Base-by-base conservation (phyloP, 352 stramenopile species). In the Phytophthora macrochlamydospora region DNA sequence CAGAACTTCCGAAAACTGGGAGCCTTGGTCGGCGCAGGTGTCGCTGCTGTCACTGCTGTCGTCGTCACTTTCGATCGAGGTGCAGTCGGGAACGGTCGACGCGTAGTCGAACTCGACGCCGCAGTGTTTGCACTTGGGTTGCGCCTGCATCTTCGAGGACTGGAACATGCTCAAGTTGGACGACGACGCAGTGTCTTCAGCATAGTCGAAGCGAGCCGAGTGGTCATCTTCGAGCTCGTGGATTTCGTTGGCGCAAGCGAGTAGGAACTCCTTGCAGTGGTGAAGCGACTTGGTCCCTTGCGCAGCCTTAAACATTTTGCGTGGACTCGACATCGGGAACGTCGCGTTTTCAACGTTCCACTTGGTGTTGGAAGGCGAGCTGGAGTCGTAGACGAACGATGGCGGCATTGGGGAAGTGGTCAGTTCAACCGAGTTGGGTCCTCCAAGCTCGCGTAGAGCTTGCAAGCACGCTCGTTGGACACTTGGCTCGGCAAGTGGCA, bases 201-300 rank as follows among this genome's bases (percentile, higher is more conserved):
- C 81, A 44, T 94, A 92, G 73, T 94, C 86, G 32, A 92, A 92
- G 24, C 57, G 65, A 46, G 65, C 61, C 7, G 84, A 73, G 56
- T 81, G 78, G n/a, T 79, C 72, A 13, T 87, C 85, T 45, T 94
- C 83, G 9, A 92, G 71, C 28, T 94, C 83, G 64, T 91, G 79
- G 70, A 94, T 92, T 57, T 94, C 83, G 67, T 92, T 94, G 11
- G 79, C 80, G 59, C 83, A 92, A 31, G 85, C 83, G 7, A 91
- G 75, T 45, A 94, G 53, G 52, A 92, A 94, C 30, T 78, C 73
- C 50, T 82, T 85, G 71, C 84, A 91, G 57, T 86, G 76, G 48
- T 75, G 63, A 7, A 90, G 56, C 29, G 75, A 89, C 30, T 37
- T 33, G 32, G 54, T 24, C 29, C 30, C 40, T 18, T 48, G 18